Conservation (phyloP, 352 stramenopile species). For the Phytophthora nicotianae region DNA sequence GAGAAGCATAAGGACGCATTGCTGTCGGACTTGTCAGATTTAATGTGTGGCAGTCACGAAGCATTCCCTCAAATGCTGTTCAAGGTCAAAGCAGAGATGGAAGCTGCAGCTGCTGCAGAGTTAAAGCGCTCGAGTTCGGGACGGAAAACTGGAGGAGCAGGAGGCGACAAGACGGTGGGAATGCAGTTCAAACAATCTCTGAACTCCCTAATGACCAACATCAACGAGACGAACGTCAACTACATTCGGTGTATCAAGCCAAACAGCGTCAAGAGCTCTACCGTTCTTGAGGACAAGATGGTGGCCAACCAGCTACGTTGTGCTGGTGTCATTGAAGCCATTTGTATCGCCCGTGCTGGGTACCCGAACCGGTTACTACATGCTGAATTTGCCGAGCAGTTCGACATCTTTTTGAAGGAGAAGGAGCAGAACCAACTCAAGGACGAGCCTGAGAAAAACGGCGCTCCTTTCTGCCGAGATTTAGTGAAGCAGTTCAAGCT, state of each 20-base stretch:
- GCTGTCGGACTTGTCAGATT: conserved; percentile 89
- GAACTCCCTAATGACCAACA: conserved; percentile 71
- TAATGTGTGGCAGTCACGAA: conserved; percentile 63
- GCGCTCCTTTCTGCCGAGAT: conserved; percentile 43
- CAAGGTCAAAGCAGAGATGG: conserved; percentile 44
- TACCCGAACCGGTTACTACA: conserved; percentile 88
- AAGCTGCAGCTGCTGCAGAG: conserved; percentile 27
- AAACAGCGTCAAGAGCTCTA: conserved; percentile 75
- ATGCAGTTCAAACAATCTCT: conserved; percentile 86
- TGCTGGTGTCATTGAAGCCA: conserved; percentile 81
- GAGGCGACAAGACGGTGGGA: conserved; percentile 59
- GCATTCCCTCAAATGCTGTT: conserved; percentile 68
- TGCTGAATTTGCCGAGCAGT: conserved; percentile 62
- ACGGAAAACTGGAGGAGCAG: conserved; percentile 30
- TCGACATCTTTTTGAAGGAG: conserved; percentile 69
- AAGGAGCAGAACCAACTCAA: conserved; percentile 41
- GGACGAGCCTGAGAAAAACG: conserved; percentile 30
- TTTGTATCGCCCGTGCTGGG: conserved; percentile 73
- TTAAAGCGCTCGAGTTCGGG: conserved; percentile 34
- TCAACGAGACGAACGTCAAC: conserved; percentile 75
- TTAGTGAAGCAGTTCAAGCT: conserved; percentile 73
- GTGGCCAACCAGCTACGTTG: conserved; percentile 82
- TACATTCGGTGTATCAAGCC: conserved; percentile 90
- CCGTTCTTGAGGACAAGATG: conserved; percentile 67
- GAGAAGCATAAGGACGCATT: conserved; percentile 96